These are phyloP conservation scores for Starmerella cellae DNA, from an alignment of 805 yeast genomes.

Conservation along the genomic window DNA sequence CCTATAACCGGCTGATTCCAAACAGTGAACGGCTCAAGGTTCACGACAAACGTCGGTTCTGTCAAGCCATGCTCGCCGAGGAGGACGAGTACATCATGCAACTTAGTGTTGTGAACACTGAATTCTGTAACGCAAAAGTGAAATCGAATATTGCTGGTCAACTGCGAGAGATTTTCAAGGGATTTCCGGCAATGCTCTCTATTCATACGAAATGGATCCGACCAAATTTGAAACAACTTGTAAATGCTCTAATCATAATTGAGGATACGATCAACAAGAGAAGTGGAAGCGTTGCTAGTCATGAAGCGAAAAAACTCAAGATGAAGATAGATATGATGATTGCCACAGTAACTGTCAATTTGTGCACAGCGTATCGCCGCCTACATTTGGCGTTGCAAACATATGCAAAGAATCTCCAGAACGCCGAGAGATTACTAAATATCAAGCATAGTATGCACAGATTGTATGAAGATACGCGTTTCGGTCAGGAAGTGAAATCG, in stretches of 20 bases:
- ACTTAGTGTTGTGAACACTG: slow-evolving; percentile 1
- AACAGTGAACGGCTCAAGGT: neutral
- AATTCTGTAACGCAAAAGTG: slow-evolving; percentile 2
- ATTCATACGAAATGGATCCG: slow-evolving; percentile 4
- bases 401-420: slow-evolving; percentile 5
- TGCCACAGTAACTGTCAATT: neutral
- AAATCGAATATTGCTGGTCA: neutral
- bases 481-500: neutral
- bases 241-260: neutral
- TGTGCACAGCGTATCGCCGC: slow-evolving; percentile 1
- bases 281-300: neutral
- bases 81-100: slow-evolving; percentile 6
- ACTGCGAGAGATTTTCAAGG: slow-evolving; percentile 4
- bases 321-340: neutral
- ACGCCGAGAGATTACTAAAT: slow-evolving; percentile 7
- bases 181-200: slow-evolving; percentile 7
- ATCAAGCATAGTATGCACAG: neutral
- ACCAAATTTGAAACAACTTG: slow-evolving; percentile 1
- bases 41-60: neutral
- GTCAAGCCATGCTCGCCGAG: slow-evolving; percentile 1
- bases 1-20: slow-evolving; percentile 1
- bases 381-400: slow-evolving; percentile 1
- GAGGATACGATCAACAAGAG: neutral
- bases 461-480: slow-evolving; percentile 6
- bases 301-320: neutral